Percentiles rank a stretch among this genome's conserved stretches.
Evolutionary conservation across 139 green algal genomes (phyloP).

Genomic region (Tetraselmis chui): DNA sequence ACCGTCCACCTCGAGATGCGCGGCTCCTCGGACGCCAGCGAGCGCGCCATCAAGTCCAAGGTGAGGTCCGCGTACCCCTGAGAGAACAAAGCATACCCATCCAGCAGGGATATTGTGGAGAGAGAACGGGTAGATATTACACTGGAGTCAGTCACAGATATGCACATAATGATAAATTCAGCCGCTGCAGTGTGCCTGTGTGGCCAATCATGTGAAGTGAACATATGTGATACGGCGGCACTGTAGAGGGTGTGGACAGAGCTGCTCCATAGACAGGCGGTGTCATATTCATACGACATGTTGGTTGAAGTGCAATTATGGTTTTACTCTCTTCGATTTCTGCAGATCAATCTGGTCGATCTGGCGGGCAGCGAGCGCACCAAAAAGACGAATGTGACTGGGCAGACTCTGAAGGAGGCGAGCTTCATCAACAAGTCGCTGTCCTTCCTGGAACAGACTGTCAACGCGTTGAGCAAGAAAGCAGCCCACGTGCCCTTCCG

Average conservation of each 20-base stretch:
- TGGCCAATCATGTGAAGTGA: too few species aligned
- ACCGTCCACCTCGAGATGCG: conserved; percentile 46
- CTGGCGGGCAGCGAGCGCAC: conserved; percentile 72
- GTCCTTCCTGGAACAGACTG: conserved; percentile 78
- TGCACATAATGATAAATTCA: too few species aligned
- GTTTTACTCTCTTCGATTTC: too few species aligned
- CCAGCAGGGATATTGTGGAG: not conserved
- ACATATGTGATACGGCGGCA: too few species aligned
- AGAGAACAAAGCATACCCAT: too few species aligned
- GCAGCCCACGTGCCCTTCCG: conserved; percentile 62
- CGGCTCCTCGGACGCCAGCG: conserved; percentile 28
- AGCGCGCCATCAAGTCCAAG: conserved; percentile 47
- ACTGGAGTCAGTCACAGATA: conserved; percentile 1
- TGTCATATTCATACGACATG: too few species aligned
- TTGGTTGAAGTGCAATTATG: too few species aligned
- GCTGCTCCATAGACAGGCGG: too few species aligned
- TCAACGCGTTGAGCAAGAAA: conserved; percentile 51
- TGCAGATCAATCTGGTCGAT: conserved; percentile 62
- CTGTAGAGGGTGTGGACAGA: too few species aligned
- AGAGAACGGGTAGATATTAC: not conserved
- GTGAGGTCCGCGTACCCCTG: conserved; percentile 2
- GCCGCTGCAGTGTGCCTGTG: too few species aligned
- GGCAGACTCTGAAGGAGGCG: conserved; percentile 53
- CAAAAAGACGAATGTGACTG: conserved; percentile 63
- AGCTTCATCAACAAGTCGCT: conserved; percentile 79